Evolutionary conservation across 192 early-diverging fungal species (phyloP).

Genomic region (Linnemannia exigua): DNA sequence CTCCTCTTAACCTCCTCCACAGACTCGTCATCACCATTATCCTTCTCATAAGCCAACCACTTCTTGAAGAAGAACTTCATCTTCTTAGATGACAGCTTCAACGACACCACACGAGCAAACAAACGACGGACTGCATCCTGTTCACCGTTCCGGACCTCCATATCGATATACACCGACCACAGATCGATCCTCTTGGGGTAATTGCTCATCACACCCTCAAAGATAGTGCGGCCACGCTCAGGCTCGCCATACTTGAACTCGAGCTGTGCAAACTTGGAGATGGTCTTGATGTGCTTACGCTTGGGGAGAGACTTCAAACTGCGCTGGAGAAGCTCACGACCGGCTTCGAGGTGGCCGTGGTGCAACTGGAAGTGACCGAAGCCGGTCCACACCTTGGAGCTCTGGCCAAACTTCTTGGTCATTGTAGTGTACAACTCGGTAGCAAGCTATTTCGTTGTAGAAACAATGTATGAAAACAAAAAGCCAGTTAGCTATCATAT

Average conservation of each 20-base stretch:
- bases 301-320: conserved; percentile 90
- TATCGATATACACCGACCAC: conserved; percentile 98
- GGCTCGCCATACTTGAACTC: conserved; percentile 98
- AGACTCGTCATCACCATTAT: conserved; percentile 81
- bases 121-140: conserved; percentile 75
- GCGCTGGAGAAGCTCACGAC: conserved; percentile 85
- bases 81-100: conserved; percentile 96
- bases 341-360: conserved; percentile 78
- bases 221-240: conserved; percentile 97
- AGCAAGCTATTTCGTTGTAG: conserved; percentile 62
- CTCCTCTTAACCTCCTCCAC: conserved; percentile 90
- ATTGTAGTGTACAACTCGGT: conserved; percentile 82
- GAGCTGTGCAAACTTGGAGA: conserved; percentile 95
- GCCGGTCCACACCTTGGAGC: conserved; percentile 92
- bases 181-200: conserved; percentile 96
- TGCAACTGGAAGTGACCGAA: conserved; percentile 88
- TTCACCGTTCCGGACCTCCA: conserved; percentile 90
- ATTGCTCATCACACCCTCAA: conserved; percentile 94
- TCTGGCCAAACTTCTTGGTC: conserved; percentile 88
- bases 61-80: conserved; percentile 99
- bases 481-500: neutral
- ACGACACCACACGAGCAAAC: conserved; percentile 90
- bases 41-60: conserved; percentile 96
- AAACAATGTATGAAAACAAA: neutral
- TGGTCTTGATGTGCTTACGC: conserved; percentile 95